Evolutionary conservation across 805 yeast genomes (phyloP).

Genomic region (Yarrowia sp.): DNA sequence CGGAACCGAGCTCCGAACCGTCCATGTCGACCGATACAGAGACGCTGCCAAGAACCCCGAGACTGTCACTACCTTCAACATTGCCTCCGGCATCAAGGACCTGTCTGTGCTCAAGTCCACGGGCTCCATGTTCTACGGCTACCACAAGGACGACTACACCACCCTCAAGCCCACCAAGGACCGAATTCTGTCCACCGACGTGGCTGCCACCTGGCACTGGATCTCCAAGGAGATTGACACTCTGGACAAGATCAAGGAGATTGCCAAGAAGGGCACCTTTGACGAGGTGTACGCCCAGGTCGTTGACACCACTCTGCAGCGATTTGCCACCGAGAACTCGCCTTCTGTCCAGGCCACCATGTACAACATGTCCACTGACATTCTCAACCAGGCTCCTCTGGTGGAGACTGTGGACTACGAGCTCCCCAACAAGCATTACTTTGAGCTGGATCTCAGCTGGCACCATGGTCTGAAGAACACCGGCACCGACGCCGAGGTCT

Average conservation of each 20-base stretch:
- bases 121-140: constrained; percentile 91
- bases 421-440: constrained; percentile 92
- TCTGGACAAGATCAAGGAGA: constrained; percentile 56
- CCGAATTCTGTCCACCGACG: constrained; percentile 86
- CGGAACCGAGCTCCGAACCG: constrained; percentile 79
- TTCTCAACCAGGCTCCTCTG: constrained; percentile 63
- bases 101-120: constrained; percentile 88
- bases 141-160: constrained; percentile 85
- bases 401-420: constrained; percentile 72
- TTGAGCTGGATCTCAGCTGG: constrained; percentile 81
- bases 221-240: constrained; percentile 41
- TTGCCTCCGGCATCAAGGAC: constrained; percentile 76
- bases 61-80: constrained; percentile 55
- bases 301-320: constrained; percentile 70
- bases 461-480: constrained; percentile 73
- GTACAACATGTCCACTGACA: constrained; percentile 86
- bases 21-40: constrained; percentile 49
- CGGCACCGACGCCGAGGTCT: constrained; percentile 72
- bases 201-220: constrained; percentile 57
- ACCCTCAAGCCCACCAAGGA: constrained; percentile 83
- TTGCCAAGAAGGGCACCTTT: constrained; percentile 68
- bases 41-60: constrained; percentile 43
- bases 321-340: constrained; percentile 84
- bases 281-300: constrained; percentile 70
- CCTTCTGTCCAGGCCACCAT: constrained; percentile 97